A percentile compares a stretch with the other conserved stretches of the same genome.
Conservation (phyloP, 2,329 filamentous ascomycete genomes). For the Aspergillus sp. region DNA sequence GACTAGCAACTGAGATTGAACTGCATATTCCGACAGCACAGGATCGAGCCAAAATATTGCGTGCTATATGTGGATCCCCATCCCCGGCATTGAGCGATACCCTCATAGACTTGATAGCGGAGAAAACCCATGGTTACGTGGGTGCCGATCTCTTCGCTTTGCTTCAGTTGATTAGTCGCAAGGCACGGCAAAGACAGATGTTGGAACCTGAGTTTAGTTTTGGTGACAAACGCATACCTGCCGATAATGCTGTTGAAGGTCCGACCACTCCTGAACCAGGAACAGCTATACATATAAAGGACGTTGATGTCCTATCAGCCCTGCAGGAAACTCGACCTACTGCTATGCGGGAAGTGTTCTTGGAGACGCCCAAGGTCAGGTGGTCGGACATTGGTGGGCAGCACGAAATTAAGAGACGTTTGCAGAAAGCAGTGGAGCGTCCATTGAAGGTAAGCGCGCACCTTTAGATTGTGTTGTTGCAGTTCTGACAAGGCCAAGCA, state of each 20-base stretch:
- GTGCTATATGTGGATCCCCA: slow-evolving; percentile 55
- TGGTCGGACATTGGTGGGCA: slow-evolving; percentile 92
- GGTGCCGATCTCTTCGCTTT: slow-evolving; percentile 73
- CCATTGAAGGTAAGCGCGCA: slow-evolving; percentile 53
- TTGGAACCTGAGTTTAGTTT: slow-evolving; percentile 9
- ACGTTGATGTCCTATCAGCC: slow-evolving; percentile 51
- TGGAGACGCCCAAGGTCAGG: slow-evolving; percentile 81
- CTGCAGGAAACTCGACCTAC: slow-evolving; percentile 73
- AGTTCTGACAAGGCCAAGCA: slow-evolving; percentile 37
- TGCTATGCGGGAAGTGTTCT: slow-evolving; percentile 84
- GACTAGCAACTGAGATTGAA: slow-evolving; percentile 69
- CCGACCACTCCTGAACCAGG: slow-evolving; percentile 18
- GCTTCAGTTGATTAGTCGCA: slow-evolving; percentile 55
- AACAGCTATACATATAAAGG: slow-evolving; percentile 34
- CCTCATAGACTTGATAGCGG: slow-evolving; percentile 63
- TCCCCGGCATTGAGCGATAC: slow-evolving; percentile 53
- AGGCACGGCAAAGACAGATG: slow-evolving; percentile 39
- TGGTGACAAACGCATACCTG: neutral
- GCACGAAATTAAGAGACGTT: slow-evolving; percentile 69
- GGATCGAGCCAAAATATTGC: slow-evolving; percentile 73
- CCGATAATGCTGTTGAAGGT: neutral
- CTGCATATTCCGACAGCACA: slow-evolving; percentile 74
- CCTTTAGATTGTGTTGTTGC: neutral
- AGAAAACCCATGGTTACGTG: slow-evolving; percentile 84
- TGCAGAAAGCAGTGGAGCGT: slow-evolving; percentile 61